These are phyloP conservation scores for Diospyros lotus DNA, from an alignment of 148 eudicot species.

Conservation along the genomic window DNA sequence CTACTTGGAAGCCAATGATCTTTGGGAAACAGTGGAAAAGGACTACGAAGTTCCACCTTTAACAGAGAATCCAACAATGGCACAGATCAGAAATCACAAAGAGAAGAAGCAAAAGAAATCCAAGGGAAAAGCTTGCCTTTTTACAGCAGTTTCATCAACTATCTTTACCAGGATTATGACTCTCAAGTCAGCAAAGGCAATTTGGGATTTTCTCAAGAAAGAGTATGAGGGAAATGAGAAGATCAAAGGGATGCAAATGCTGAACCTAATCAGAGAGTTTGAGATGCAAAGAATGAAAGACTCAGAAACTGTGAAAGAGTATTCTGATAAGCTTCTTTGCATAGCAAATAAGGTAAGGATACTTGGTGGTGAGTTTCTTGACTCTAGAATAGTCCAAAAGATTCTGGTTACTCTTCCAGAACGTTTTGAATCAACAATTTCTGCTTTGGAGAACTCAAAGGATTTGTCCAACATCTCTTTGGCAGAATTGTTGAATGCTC, in stretches of 20 bases:
- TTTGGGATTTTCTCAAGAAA: slow-evolving; percentile 14
- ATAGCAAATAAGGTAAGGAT: background rate
- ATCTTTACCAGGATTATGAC: slow-evolving; percentile 18
- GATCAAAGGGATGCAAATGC: slow-evolving; percentile 10
- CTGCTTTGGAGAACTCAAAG: background rate
- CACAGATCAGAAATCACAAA: background rate
- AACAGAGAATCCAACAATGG: slow-evolving; percentile 12
- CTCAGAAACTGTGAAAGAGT: background rate
- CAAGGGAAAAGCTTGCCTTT: slow-evolving; percentile 1
- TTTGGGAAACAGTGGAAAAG: slow-evolving; percentile 14
- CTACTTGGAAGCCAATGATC: slow-evolving; percentile 5
- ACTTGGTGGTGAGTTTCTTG: background rate
- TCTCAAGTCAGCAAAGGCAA: background rate
- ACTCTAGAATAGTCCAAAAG: slow-evolving; percentile 17
- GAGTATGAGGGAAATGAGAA: slow-evolving; percentile 16
- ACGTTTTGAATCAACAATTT: slow-evolving; percentile 8
- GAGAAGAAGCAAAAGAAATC: slow-evolving; percentile 2
- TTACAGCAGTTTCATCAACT: slow-evolving; percentile 6
- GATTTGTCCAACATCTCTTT: background rate
- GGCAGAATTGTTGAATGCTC: background rate
- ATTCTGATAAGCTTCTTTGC: background rate
- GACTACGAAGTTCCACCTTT: slow-evolving; percentile 13
- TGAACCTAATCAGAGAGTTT: slow-evolving; percentile 18
- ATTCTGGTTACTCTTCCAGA: slow-evolving; percentile 21
- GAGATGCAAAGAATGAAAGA: slow-evolving; percentile 21